Evolutionary conservation across 192 early-diverging fungal genomes (phyloP).

Genomic region (Ambispora gerdemannii): DNA sequence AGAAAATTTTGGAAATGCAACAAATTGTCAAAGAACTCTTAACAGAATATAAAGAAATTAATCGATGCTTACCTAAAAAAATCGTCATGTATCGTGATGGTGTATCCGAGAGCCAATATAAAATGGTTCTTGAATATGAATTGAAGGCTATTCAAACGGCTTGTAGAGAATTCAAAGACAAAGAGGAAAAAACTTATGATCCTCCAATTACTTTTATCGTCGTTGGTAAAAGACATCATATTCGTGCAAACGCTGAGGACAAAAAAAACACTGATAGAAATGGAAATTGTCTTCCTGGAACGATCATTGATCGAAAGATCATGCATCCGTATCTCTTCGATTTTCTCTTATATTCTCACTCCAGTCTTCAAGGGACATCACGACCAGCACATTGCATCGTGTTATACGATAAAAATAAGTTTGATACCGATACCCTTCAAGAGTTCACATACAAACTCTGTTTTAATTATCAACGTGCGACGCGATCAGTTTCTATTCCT

Average conservation of each 20-base stretch:
- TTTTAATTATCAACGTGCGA: conserved; percentile 87
- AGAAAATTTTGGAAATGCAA: conserved; percentile 67
- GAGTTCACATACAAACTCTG: conserved; percentile 88
- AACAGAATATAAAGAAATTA: conserved; percentile 59
- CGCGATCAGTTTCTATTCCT: conserved; percentile 73
- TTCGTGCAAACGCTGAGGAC: conserved; percentile 67
- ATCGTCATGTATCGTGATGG: conserved; percentile 79
- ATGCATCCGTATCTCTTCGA: conserved; percentile 71
- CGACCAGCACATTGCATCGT: conserved; percentile 81
- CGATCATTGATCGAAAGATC: conserved; percentile 64
- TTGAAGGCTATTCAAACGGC: conserved; percentile 58
- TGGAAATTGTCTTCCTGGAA: conserved; percentile 78
- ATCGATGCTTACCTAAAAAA: conserved; percentile 58
- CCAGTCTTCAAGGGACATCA: conserved; percentile 91
- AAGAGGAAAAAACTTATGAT: conserved; percentile 49
- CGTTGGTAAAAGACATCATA: conserved; percentile 84
- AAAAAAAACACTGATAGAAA: conserved; percentile 61
- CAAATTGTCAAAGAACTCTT: conserved; percentile 66
- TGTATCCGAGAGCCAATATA: conserved; percentile 59
- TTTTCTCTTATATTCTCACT: conserved; percentile 83
- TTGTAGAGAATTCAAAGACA: conserved; percentile 55
- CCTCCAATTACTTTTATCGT: conserved; percentile 77
- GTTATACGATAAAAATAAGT: conserved; percentile 82
- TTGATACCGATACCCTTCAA: conserved; percentile 77
- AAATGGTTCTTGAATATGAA: conserved; percentile 68